Evolutionary conservation across 2,329 filamentous ascomycete species (phyloP).

Genomic region (Emergomyces pasteurianus): DNA sequence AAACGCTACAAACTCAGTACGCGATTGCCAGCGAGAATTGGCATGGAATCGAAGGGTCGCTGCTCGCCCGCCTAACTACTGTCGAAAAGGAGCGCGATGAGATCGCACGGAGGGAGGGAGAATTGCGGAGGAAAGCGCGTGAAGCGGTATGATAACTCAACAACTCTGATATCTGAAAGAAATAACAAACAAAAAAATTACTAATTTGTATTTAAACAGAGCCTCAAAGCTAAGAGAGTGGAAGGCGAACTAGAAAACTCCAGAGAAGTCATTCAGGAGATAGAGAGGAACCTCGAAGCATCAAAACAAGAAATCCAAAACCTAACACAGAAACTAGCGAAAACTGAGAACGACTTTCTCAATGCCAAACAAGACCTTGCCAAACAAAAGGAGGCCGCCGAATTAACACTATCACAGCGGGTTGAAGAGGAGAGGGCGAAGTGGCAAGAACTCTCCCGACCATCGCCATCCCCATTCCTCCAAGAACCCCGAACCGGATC

Average conservation of each 20-base stretch:
- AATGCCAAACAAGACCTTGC: conserved; percentile 46
- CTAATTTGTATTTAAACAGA: conserved; percentile 37
- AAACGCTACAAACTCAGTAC: conserved; percentile 92
- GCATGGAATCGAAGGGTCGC: conserved; percentile 85
- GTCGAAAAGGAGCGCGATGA: conserved; percentile 91
- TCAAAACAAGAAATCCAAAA: conserved; percentile 48
- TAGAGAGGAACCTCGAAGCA: conserved; percentile 47
- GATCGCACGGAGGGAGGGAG: conserved; percentile 65
- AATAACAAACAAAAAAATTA: background rate
- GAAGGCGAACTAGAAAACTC: conserved; percentile 74
- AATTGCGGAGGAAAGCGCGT: conserved; percentile 77
- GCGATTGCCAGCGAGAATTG: conserved; percentile 91
- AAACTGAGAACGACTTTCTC: conserved; percentile 50
- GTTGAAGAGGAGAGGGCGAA: conserved; percentile 54
- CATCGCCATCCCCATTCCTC: conserved; percentile 22
- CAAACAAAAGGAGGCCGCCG: conserved; percentile 47
- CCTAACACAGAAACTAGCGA: conserved; percentile 29
- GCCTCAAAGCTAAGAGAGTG: conserved; percentile 52
- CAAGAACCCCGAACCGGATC: conserved; percentile 29
- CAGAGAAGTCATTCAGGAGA: conserved; percentile 31
- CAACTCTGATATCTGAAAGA: background rate
- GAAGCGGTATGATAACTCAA: conserved; percentile 54
- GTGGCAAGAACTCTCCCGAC: conserved; percentile 40
- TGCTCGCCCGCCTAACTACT: conserved; percentile 62
- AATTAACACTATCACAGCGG: conserved; percentile 45